phyloP scores from a whole-genome alignment of 2,329 filamentous ascomycete genomes.

The Aspergillus sp. region DNA sequence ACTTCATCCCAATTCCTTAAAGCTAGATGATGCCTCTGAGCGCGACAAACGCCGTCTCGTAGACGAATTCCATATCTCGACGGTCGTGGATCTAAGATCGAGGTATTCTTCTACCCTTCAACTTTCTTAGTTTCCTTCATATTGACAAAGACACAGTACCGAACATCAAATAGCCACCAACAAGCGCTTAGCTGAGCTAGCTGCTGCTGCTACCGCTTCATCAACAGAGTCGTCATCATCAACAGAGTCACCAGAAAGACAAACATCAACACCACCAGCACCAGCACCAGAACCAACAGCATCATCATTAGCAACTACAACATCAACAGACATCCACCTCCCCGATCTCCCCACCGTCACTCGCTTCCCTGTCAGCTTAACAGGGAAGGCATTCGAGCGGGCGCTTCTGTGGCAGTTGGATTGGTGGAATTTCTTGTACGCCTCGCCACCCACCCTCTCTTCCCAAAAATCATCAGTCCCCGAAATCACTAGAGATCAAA shows the following conservation, averaged over 20 bases:
- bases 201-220: constrained; percentile 27
- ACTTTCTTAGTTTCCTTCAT: background rate
- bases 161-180: constrained; percentile 70
- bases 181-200: constrained; percentile 54
- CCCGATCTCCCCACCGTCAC: constrained; percentile 64
- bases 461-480: constrained; percentile 1
- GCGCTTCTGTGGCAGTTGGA: constrained; percentile 68
- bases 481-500: background rate
- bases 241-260: constrained; percentile 52
- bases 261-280: constrained; percentile 27
- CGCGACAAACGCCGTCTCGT: constrained; percentile 63
- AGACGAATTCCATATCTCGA: constrained; percentile 65
- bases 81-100: constrained; percentile 77
- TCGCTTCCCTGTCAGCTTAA: constrained; percentile 72
- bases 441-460: background rate
- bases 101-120: constrained; percentile 53
- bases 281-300: constrained; percentile 18
- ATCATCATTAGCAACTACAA: constrained; percentile 34
- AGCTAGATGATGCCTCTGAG: constrained; percentile 68
- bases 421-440: constrained; percentile 66
- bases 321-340: constrained; percentile 50
- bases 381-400: constrained; percentile 69
- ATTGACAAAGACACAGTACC: constrained; percentile 53
- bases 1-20: background rate
- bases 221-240: constrained; percentile 52